Evolutionary conservation across 2,329 filamentous ascomycete genomes (phyloP).

Genomic region (Aspergillus carbonarius): DNA sequence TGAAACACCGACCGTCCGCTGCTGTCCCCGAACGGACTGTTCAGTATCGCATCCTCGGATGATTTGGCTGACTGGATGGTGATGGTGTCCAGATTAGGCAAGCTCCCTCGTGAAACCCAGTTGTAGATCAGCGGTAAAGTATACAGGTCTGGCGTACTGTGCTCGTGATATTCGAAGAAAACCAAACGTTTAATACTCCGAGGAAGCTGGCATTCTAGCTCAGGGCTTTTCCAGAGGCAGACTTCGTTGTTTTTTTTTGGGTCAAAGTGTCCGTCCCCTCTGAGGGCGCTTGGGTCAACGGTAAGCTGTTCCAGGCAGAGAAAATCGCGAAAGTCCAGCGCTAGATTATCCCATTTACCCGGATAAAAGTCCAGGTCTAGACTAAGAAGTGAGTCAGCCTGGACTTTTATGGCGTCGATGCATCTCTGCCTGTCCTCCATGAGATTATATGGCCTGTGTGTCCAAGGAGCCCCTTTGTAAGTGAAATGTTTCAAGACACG

Average conservation of each 20-base stretch:
- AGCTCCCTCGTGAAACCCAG: not conserved
- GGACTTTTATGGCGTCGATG: not conserved
- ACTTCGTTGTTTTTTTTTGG: not conserved
- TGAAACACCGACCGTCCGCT: not conserved
- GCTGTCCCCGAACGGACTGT: not conserved
- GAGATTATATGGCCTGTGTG: not conserved
- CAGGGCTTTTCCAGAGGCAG: not conserved
- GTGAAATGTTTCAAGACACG: not conserved
- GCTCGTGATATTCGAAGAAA: not conserved
- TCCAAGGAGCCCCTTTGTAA: not conserved
- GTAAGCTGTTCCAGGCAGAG: slow-evolving; percentile 1
- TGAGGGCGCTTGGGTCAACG: not conserved
- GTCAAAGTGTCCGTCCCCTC: not conserved
- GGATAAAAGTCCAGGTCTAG: slow-evolving; percentile 6
- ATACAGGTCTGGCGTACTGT: not conserved
- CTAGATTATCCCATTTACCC: not conserved
- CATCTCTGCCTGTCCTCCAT: not conserved
- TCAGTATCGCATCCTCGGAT: not conserved
- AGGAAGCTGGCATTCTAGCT: not conserved
- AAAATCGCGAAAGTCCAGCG: slow-evolving; percentile 1
- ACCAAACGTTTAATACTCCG: not conserved
- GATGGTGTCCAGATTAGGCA: not conserved
- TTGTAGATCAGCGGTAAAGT: not conserved
- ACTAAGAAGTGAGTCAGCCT: not conserved
- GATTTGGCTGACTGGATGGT: not conserved